Percentiles rank a stretch among this genome's conserved stretches.
Evolutionary conservation across 345 rosid species (phyloP).

Genomic region (Luvunga scandens): DNA sequence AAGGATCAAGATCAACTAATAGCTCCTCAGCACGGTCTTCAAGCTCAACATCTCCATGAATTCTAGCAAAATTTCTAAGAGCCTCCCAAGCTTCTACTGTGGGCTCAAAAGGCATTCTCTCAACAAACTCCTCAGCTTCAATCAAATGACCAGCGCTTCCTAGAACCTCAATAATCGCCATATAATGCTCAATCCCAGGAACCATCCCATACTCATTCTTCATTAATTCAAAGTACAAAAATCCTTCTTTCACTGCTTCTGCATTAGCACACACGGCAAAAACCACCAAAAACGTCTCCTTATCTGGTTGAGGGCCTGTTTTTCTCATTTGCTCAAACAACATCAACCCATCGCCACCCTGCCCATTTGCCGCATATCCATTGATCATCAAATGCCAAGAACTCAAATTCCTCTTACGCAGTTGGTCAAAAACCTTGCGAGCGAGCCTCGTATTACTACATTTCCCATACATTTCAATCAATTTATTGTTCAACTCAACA

Average conservation of each 20-base stretch:
- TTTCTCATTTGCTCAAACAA: conserved; percentile 48
- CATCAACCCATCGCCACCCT: conserved; percentile 39
- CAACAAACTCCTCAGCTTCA: conserved; percentile 51
- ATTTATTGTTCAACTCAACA: conserved; percentile 29
- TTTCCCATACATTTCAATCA: conserved; percentile 31
- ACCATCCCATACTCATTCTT: conserved; percentile 29
- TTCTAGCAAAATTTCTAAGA: conserved; percentile 30
- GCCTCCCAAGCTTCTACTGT: conserved; percentile 36
- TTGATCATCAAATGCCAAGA: conserved; percentile 47
- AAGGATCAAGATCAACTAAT: conserved; percentile 35
- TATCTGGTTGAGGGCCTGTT: conserved; percentile 21
- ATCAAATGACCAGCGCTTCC: conserved; percentile 43
- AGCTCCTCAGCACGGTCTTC: conserved; percentile 40
- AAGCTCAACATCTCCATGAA: conserved; percentile 60
- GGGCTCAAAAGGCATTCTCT: conserved; percentile 45
- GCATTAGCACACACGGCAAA: conserved; percentile 45
- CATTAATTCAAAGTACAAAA: conserved; percentile 40
- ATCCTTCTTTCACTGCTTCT: conserved; percentile 33
- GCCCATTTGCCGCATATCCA: conserved; percentile 39
- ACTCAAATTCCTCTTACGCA: conserved; percentile 36
- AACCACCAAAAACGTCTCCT: conserved; percentile 34
- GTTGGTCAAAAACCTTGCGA: conserved; percentile 53
- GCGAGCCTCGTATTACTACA: conserved; percentile 41
- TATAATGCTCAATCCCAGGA: conserved; percentile 41
- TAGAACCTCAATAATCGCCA: conserved; percentile 36